Percentiles rank a stretch among this genome's conserved stretches.
These are phyloP conservation scores for Melanopsichium pennsylvanicum DNA, from an alignment of 1,284 basidiomycete genomes.

Conservation along the genomic window DNA sequence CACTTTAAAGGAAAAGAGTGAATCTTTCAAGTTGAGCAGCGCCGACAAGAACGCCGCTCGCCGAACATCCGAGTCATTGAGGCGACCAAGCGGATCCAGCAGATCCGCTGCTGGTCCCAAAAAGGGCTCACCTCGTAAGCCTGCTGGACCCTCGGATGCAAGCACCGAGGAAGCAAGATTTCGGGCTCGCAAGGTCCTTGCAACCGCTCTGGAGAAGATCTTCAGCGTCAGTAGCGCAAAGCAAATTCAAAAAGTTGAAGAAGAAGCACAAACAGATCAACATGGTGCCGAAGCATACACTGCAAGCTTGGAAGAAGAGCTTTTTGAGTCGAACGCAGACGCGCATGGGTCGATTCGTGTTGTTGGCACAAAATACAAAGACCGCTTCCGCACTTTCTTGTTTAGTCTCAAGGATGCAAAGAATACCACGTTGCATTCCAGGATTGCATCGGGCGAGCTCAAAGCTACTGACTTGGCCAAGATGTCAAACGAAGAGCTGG, in stretches of 20 bases:
- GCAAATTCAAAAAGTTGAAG: neutral
- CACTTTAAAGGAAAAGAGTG: too few species aligned
- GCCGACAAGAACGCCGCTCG: neutral
- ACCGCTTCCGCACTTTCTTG: constrained; percentile 60
- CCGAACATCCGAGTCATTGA: constrained; percentile 5
- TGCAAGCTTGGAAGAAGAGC: constrained; percentile 37
- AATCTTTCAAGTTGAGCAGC: neutral
- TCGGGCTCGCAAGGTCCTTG: constrained; percentile 30
- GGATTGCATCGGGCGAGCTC: constrained; percentile 55
- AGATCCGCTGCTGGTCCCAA: constrained; percentile 8
- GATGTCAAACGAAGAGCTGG: constrained; percentile 60
- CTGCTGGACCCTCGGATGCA: constrained; percentile 24
- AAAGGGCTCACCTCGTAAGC: constrained; percentile 16
- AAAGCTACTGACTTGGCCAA: constrained; percentile 50
- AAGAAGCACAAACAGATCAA: constrained; percentile 6
- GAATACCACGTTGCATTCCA: constrained; percentile 56
- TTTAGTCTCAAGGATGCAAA: constrained; percentile 64
- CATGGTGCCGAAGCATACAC: constrained; percentile 29
- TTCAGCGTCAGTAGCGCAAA: constrained; percentile 2
- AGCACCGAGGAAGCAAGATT: constrained; percentile 40
- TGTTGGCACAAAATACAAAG: constrained; percentile 52
- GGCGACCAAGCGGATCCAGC: constrained; percentile 23
- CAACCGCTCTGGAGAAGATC: constrained; percentile 23
- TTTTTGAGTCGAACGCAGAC: constrained; percentile 50
- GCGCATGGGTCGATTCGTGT: constrained; percentile 14